Evolutionary conservation across 2,329 filamentous ascomycete species (phyloP).

Genomic region (Colletotrichum trifolii): DNA sequence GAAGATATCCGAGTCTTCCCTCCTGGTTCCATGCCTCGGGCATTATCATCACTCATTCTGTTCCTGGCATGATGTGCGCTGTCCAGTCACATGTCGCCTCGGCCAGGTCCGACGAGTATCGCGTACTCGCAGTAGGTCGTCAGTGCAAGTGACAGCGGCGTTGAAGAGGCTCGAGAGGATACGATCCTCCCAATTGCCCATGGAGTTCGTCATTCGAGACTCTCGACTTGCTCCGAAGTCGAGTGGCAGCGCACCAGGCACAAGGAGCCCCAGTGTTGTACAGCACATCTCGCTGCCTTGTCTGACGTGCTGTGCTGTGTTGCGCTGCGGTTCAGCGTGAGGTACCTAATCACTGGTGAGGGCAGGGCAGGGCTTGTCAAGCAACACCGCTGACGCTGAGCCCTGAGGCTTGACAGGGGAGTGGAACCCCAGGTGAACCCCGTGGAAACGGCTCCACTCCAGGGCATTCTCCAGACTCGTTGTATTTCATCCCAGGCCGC

Average conservation of each 20-base stretch:
- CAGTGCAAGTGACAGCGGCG: neutral
- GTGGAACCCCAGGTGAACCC: conserved; percentile 17
- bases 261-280: conserved; percentile 15
- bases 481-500: conserved; percentile 19
- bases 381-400: neutral
- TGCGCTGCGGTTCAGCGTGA: neutral
- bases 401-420: conserved; percentile 9
- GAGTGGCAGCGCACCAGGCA: conserved; percentile 8
- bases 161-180: neutral
- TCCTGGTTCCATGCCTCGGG: conserved; percentile 17
- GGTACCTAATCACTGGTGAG: neutral
- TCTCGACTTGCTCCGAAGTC: neutral
- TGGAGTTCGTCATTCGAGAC: neutral
- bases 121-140: neutral
- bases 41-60: conserved; percentile 11
- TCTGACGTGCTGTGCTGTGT: conserved; percentile 13
- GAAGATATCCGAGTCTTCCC: neutral
- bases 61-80: conserved; percentile 29
- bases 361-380: conserved; percentile 31
- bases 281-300: conserved; percentile 17
- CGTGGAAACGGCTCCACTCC: conserved; percentile 5
- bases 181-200: too few relatives aligned
- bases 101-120: conserved; percentile 13
- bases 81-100: conserved; percentile 19
- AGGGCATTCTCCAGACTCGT: conserved; percentile 22